phyloP scores from a whole-genome alignment of 768 basidiomycete genomes.

The Suillus bovinus region DNA sequence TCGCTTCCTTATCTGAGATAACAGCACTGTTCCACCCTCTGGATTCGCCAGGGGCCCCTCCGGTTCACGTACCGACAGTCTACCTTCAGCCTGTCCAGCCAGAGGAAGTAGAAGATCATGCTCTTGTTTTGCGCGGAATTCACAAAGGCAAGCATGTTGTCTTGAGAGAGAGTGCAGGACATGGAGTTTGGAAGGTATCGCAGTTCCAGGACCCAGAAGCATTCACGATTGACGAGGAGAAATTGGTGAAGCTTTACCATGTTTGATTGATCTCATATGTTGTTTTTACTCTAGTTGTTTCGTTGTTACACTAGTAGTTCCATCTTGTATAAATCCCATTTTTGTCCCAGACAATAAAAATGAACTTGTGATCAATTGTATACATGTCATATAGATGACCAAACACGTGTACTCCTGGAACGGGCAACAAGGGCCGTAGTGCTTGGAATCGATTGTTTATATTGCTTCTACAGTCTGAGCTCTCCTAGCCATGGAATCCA shows the following conservation, averaged over 20 bases:
- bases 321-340: neutral
- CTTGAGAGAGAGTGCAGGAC: conserved; percentile 40
- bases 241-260: conserved; percentile 28
- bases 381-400: no score
- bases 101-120: conserved; percentile 42
- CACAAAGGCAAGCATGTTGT: conserved; percentile 45
- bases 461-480: neutral
- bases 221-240: conserved; percentile 18
- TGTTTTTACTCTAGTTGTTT: neutral
- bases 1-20: conserved; percentile 28
- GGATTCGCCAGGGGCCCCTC: conserved; percentile 34
- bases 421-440: neutral
- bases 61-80: conserved; percentile 39
- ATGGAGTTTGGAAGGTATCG: conserved; percentile 25
- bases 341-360: conserved; percentile 1
- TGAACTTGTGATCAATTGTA: conserved; percentile 2
- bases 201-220: conserved; percentile 15
- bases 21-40: conserved; percentile 30
- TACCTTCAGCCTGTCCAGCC: conserved; percentile 46
- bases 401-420: conserved; percentile 34
- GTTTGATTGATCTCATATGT: neutral
- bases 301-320: neutral
- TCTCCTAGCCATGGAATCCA: conserved; percentile 26
- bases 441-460: neutral
- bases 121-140: conserved; percentile 48